Conservation (phyloP, 2,329 filamentous ascomycete genomes). For the Apiospora phragmitis region DNA sequence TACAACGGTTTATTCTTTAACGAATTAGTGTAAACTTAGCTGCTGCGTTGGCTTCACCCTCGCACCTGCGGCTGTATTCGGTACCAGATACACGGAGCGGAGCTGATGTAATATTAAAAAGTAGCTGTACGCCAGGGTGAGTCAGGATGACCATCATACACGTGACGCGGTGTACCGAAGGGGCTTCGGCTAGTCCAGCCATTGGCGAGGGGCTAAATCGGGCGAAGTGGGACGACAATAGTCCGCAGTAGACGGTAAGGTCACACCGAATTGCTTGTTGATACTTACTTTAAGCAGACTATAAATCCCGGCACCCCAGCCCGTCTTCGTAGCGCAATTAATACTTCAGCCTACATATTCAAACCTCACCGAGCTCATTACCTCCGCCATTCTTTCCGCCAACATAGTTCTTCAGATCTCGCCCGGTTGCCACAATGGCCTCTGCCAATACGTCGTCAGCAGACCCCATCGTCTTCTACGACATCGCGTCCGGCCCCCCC, state of each 20-base stretch:
- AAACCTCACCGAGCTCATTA: background rate
- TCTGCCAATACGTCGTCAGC: slow-evolving; percentile 11
- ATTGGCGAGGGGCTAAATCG: background rate
- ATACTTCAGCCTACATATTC: background rate
- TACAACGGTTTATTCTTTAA: too few species aligned
- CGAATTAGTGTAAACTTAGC: too few species aligned
- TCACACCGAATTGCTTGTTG: background rate
- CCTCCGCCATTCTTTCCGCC: background rate
- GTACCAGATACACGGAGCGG: too few species aligned
- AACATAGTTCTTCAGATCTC: background rate
- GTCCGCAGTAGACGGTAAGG: background rate
- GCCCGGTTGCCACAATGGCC: background rate
- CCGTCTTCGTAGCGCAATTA: background rate
- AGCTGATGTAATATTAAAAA: too few species aligned
- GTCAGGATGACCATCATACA: slow-evolving; percentile 11
- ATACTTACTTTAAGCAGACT: too few species aligned
- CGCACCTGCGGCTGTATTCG: too few species aligned
- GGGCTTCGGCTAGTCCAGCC: background rate
- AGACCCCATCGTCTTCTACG: slow-evolving; percentile 39
- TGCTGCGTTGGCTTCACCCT: too few species aligned
- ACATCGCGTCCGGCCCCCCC: slow-evolving; percentile 40
- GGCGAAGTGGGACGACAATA: too few species aligned
- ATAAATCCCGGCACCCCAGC: background rate
- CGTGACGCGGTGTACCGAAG: background rate
- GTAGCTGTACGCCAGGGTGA: too few species aligned